Evolutionary conservation across 202 grass and related monocot species (phyloP), one percentile per base, ranked within the genome.

Genomic region (Cymbopogon flexuosus): DNA sequence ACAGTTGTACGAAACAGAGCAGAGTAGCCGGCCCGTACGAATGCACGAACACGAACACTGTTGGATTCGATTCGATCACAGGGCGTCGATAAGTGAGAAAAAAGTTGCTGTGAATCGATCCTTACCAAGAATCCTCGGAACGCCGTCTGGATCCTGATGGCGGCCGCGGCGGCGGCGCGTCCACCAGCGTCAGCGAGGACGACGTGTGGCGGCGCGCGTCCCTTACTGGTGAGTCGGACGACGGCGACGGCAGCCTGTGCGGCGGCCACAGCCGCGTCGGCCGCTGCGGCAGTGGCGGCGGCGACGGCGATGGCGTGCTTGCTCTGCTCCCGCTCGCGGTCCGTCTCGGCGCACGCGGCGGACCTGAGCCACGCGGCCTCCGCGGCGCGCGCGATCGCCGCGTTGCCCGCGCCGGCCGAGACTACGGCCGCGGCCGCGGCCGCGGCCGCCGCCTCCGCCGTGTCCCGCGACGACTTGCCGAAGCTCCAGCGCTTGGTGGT

Each of bases 271-370:
- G 96, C 96, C 0, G 92, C 88, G 52, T 99, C 92, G 1, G 92
- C 92, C 0, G 96, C 96, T 0, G 90, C 96, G 0, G 87, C 85
- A 1, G 92, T 99, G 40, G 92, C 96, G 8, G 88, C 92, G 5
- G 96, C 96, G 1, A 99, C 92, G 6, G 96, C 96, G 76, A 99
- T 99, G 69, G 92, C 96, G 52, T 99, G 92, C 88, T 88, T 96
- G 87, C 88, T 99, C 85, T 96, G 96, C 71, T 93, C 90, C 10
- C 88, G 78, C 60, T 95, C 92, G 0, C 86, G 83, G 51, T 91
- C 79, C 30, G 81, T 90, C 77, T 95, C 88, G 15, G 82, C 77
- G 79, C 86, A 88, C 56, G 89, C 58, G 29, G 91, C 63, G 13
- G 96, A 90, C 66, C 78, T 40, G 33, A 93, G 87, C 92, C 84